A percentile compares a stretch with the other conserved stretches of the same genome.
Evolutionary conservation across 1,284 basidiomycete genomes (phyloP).

Genomic region (Cryptococcus sp.): DNA sequence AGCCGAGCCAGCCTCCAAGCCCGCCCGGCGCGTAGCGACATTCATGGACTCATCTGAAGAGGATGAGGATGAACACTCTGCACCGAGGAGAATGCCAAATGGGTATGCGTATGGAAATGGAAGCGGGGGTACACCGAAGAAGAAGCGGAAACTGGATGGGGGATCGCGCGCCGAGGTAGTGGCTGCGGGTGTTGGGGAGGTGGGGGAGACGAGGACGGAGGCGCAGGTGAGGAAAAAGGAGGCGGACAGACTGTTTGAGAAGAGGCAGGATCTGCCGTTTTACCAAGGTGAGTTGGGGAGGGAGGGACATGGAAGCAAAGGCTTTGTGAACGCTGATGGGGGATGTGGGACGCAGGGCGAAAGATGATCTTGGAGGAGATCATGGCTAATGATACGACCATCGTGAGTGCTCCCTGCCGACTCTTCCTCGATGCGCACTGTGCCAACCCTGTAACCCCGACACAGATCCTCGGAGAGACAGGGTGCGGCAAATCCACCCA

Average conservation of each 20-base stretch:
- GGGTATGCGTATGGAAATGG: neutral
- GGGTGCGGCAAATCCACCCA: constrained; percentile 98
- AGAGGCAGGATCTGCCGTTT: constrained; percentile 70
- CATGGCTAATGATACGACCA: constrained; percentile 74
- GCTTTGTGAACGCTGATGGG: constrained; percentile 2
- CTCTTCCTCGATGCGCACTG: neutral
- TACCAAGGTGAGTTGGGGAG: constrained; percentile 58
- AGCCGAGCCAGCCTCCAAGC: no score
- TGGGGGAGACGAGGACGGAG: neutral
- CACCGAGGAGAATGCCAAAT: neutral
- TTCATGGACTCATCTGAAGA: constrained; percentile 22
- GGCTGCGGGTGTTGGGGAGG: neutral
- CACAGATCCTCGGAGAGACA: constrained; percentile 80
- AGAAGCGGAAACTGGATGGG: neutral
- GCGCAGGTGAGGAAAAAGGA: constrained; percentile 22
- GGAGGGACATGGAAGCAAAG: neutral
- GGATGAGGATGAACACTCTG: neutral
- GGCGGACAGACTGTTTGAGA: constrained; percentile 56
- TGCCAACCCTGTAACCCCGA: neutral
- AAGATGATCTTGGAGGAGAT: constrained; percentile 72
- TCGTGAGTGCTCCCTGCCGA: constrained; percentile 49
- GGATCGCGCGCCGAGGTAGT: neutral
- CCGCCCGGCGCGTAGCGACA: constrained; percentile 9
- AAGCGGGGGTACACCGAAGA: neutral
- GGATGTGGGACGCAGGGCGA: constrained; percentile 57